phyloP scores from a whole-genome alignment of 495 filamentous ascomycete species.

The Penicillium argentinense region DNA sequence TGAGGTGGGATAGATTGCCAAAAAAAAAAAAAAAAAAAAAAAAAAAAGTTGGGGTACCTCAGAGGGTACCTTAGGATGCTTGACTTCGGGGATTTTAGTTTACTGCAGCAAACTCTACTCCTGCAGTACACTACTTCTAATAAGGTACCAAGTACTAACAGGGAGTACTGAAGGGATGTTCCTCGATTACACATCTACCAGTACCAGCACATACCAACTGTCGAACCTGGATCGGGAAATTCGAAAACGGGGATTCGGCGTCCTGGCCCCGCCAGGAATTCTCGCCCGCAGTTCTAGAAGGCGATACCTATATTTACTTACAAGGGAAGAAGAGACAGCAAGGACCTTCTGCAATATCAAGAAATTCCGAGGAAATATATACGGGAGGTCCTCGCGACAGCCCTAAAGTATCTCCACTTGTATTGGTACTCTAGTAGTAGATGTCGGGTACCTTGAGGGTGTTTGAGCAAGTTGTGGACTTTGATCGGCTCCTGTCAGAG shows the following conservation, averaged over 20 bases:
- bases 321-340: too few species aligned
- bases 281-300: constrained; percentile 5
- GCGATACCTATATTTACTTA: not conserved
- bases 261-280: constrained; percentile 8
- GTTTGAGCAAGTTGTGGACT: constrained; percentile 38
- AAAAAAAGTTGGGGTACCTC: not conserved
- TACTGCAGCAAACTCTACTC: not conserved
- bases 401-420: too few species aligned
- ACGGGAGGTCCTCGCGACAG: constrained; percentile 1
- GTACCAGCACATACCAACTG: too few species aligned
- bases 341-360: constrained; percentile 1
- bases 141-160: too few species aligned
- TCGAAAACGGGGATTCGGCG: constrained; percentile 22
- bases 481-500: constrained; percentile 24
- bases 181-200: too few species aligned
- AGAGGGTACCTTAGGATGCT: not conserved
- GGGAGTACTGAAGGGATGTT: too few species aligned
- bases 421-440: too few species aligned
- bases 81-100: not conserved
- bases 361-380: constrained; percentile 1
- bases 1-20: too few species aligned
- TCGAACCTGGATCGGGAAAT: not conserved
- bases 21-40: too few species aligned
- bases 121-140: not conserved
- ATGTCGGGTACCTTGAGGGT: constrained; percentile 35